Conservation (phyloP, 2,329 filamentous ascomycete genomes). For the Alternaria ethzedia region DNA sequence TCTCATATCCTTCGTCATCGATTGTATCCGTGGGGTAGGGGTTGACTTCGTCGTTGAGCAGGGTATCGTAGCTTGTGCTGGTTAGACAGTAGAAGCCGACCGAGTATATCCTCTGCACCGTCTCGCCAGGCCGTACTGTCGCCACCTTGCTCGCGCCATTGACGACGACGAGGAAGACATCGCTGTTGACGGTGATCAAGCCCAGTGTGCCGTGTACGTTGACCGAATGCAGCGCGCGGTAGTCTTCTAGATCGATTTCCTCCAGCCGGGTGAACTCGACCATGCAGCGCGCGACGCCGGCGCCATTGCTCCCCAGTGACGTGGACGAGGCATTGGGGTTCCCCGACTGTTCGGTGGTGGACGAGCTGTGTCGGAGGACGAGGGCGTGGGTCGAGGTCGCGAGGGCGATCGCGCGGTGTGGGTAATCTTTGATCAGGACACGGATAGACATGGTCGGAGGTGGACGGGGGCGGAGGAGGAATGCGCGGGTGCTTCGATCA, state of each 20-base stretch:
- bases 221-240: conserved; percentile 74
- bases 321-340: conserved; percentile 65
- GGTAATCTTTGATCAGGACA: conserved; percentile 84
- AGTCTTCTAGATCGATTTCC: conserved; percentile 73
- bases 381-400: conserved; percentile 79
- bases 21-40: conserved; percentile 61
- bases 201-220: conserved; percentile 86
- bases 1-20: conserved; percentile 60
- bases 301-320: conserved; percentile 52
- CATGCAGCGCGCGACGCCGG: conserved; percentile 70
- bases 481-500: conserved; percentile 22
- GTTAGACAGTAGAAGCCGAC: conserved; percentile 95
- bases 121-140: conserved; percentile 84
- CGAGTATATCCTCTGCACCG: conserved; percentile 81
- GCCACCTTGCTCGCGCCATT: conserved; percentile 80
- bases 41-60: conserved; percentile 65
- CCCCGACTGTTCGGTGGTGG: conserved; percentile 60
- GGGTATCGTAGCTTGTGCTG: conserved; percentile 82
- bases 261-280: conserved; percentile 79
- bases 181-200: conserved; percentile 79
- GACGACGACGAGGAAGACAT: conserved; percentile 91
- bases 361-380: conserved; percentile 79
- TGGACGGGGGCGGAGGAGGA: conserved; percentile 14
- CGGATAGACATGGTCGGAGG: conserved; percentile 61
- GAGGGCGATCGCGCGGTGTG: conserved; percentile 86